These are phyloP conservation scores for Raphanus sativus DNA, from an alignment of 345 rosid genomes.

Conservation along the genomic window DNA sequence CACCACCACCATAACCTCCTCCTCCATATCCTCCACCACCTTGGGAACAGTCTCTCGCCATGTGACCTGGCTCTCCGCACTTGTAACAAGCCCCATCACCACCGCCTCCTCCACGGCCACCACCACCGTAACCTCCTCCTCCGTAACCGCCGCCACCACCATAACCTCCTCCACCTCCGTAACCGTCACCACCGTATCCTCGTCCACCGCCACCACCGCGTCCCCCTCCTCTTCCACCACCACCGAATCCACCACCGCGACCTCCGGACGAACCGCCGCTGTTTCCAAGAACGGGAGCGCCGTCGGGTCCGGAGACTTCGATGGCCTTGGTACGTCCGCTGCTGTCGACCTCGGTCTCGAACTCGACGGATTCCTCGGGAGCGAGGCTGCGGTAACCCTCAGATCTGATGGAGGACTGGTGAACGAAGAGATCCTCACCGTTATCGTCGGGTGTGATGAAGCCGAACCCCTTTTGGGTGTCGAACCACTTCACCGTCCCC, in stretches of 20 bases:
- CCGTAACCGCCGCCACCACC: constrained; percentile 15
- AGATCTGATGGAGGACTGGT: constrained; percentile 76
- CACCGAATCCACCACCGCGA: constrained; percentile 33
- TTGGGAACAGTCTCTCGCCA: constrained; percentile 37
- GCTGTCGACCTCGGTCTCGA: constrained; percentile 41
- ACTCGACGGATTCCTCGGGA: constrained; percentile 68
- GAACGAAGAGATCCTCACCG: constrained; percentile 84
- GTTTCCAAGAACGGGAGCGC: constrained; percentile 35
- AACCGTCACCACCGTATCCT: constrained; percentile 11
- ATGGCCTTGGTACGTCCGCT: constrained; percentile 71
- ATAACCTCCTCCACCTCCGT: constrained; percentile 40
- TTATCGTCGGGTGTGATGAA: constrained; percentile 92
- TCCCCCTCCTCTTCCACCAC: constrained; percentile 31
- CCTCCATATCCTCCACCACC: constrained; percentile 9
- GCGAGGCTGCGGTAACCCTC: constrained; percentile 78
- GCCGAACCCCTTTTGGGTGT: constrained; percentile 78
- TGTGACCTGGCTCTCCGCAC: constrained; percentile 36
- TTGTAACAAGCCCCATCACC: constrained; percentile 29
- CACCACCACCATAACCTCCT: constrained; percentile 2
- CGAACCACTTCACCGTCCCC: constrained; percentile 81
- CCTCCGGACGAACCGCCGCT: constrained; percentile 29
- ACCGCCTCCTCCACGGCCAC: constrained; percentile 54
- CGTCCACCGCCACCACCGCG: neutral
- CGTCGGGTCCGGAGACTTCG: constrained; percentile 72
- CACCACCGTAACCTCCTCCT: constrained; percentile 34